A percentile compares a stretch with the other conserved stretches of the same genome.
Conservation (phyloP, 805 yeast genomes). For the Candida dajiaensis region DNA sequence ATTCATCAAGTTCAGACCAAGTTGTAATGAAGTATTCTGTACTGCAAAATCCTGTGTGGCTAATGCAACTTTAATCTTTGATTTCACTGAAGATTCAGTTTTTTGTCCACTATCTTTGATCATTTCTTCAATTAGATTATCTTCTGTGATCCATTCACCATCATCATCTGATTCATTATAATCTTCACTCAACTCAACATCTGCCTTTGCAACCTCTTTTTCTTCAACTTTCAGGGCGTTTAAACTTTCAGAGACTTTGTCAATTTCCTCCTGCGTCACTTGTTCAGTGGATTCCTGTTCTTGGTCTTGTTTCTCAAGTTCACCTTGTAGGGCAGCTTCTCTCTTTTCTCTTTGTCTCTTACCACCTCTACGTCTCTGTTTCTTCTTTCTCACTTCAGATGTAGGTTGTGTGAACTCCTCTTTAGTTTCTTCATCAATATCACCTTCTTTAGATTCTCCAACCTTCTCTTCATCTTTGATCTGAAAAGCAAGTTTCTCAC, state of each 20-base stretch:
- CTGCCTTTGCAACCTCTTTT: background rate
- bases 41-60: slow-evolving; percentile 97
- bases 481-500: slow-evolving; percentile 36
- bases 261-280: slow-evolving; percentile 16
- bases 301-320: slow-evolving; percentile 13
- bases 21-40: slow-evolving; percentile 89
- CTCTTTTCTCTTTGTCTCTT: slow-evolving; percentile 57
- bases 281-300: slow-evolving; percentile 6
- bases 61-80: slow-evolving; percentile 67
- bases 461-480: slow-evolving; percentile 12
- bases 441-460: slow-evolving; percentile 4
- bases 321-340: slow-evolving; percentile 33
- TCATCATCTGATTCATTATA: slow-evolving; percentile 61
- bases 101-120: slow-evolving; percentile 64
- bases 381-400: slow-evolving; percentile 25
- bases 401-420: background rate
- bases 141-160: slow-evolving; percentile 94
- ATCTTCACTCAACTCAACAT: slow-evolving; percentile 22
- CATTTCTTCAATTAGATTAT: slow-evolving; percentile 66
- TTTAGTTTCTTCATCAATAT: slow-evolving; percentile 7
- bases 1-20: slow-evolving; percentile 84
- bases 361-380: slow-evolving; percentile 57
- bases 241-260: slow-evolving; percentile 2
- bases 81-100: slow-evolving; percentile 29
- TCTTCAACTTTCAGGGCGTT: slow-evolving; percentile 2